phyloP scores from a whole-genome alignment of 495 filamentous ascomycete species.

The Hypoxylon lienhwacheense region DNA sequence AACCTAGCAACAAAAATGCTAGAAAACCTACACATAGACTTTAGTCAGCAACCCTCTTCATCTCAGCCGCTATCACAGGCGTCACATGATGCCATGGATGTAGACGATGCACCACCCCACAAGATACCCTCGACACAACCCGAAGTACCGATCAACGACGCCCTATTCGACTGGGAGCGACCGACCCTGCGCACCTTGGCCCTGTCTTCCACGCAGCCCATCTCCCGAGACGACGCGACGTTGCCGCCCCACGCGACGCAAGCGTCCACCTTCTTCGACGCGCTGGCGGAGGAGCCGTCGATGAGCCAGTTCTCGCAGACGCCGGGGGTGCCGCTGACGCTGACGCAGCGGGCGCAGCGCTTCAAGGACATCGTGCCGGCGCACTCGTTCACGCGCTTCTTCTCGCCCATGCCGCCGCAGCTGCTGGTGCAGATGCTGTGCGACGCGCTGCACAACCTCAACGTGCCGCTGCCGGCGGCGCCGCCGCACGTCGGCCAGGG shows the following conservation, averaged over 20 bases:
- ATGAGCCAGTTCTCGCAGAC: constrained; percentile 88
- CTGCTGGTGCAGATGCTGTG: constrained; percentile 76
- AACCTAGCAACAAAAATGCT: constrained; percentile 90
- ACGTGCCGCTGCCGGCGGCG: constrained; percentile 67
- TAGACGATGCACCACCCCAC: constrained; percentile 47
- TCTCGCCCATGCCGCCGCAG: constrained; percentile 75
- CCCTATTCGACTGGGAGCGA: constrained; percentile 77
- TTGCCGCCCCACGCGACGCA: constrained; percentile 39
- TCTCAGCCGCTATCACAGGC: constrained; percentile 48
- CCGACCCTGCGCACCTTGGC: constrained; percentile 52
- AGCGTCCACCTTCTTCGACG: constrained; percentile 53
- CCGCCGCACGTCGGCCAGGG: constrained; percentile 36
- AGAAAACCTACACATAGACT: constrained; percentile 88
- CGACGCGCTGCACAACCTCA: constrained; percentile 80
- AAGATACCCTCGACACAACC: constrained; percentile 73
- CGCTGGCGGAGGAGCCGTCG: constrained; percentile 82
- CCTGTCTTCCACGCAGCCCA: constrained; percentile 60
- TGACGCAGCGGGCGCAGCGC: constrained; percentile 81
- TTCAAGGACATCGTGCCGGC: constrained; percentile 86
- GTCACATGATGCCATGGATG: constrained; percentile 56
- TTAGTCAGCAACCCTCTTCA: constrained; percentile 66
- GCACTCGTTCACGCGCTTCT: constrained; percentile 86
- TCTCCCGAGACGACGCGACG: constrained; percentile 37
- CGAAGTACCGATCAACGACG: constrained; percentile 67
- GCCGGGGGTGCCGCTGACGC: constrained; percentile 74